These are phyloP conservation scores for Axilococcus clingmanii DNA, from an alignment of 139 green algal species.

Conservation along the genomic window DNA sequence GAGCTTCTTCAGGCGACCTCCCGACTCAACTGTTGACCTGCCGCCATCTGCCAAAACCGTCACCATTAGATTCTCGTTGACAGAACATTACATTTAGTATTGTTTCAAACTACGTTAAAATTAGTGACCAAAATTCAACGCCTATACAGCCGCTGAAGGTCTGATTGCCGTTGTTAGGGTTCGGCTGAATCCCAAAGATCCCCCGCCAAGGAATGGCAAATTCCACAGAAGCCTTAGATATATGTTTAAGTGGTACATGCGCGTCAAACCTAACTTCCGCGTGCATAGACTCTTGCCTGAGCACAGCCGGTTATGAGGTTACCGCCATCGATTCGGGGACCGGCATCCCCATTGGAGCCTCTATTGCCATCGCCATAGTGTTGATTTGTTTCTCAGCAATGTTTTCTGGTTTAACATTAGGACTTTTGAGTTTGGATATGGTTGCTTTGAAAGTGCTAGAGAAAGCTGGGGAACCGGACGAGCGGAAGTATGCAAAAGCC, in stretches of 20 bases:
- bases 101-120: too few species aligned
- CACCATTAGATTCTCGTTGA: too few species aligned
- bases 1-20: too few species aligned
- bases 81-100: too few species aligned
- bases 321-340: background rate
- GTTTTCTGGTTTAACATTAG: slow-evolving; percentile 57
- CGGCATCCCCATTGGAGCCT: background rate
- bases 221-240: background rate
- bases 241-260: background rate
- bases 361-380: background rate
- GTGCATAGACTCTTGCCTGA: background rate
- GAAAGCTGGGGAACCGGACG: slow-evolving; percentile 16
- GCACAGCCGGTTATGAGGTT: background rate
- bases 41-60: too few species aligned
- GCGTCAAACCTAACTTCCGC: background rate
- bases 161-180: too few species aligned
- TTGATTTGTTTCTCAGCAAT: slow-evolving; percentile 41
- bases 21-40: too few species aligned
- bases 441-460: slow-evolving; percentile 33
- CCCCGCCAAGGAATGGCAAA: too few species aligned
- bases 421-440: slow-evolving; percentile 32
- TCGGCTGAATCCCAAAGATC: too few species aligned
- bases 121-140: too few species aligned
- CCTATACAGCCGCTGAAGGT: too few species aligned
- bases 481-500: slow-evolving; percentile 21